These are phyloP conservation scores for Fusarium clavum DNA, from an alignment of 2,329 filamentous ascomycete genomes.

Conservation along the genomic window DNA sequence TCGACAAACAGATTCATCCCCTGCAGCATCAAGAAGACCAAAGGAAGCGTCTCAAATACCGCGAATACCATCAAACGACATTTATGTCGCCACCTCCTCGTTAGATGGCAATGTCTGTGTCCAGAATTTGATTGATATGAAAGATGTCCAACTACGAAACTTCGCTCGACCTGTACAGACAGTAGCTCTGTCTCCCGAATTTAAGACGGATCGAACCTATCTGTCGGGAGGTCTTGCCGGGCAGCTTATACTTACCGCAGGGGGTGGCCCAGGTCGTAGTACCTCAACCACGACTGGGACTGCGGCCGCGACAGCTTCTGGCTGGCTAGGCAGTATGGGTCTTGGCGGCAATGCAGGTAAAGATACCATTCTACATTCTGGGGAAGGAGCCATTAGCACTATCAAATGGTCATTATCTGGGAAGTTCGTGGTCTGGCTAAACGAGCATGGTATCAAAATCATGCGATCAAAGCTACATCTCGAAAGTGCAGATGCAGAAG, in stretches of 20 bases:
- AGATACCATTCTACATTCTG: constrained; percentile 88
- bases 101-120: constrained; percentile 97
- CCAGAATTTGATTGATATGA: constrained; percentile 84
- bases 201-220: constrained; percentile 88
- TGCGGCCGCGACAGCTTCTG: constrained; percentile 84
- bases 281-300: constrained; percentile 89
- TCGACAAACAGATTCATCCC: constrained; percentile 55
- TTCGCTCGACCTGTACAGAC: constrained; percentile 93
- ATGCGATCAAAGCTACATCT: constrained; percentile 91
- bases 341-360: constrained; percentile 81
- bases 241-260: constrained; percentile 85
- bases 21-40: constrained; percentile 63
- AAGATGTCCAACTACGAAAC: constrained; percentile 91
- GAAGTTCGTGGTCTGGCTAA: constrained; percentile 93
- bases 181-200: constrained; percentile 94
- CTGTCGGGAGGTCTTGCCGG: constrained; percentile 91
- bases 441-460: constrained; percentile 97
- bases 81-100: constrained; percentile 92
- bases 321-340: constrained; percentile 92
- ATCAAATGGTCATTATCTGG: constrained; percentile 96
- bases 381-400: constrained; percentile 89
- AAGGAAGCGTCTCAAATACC: constrained; percentile 70
- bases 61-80: constrained; percentile 85
- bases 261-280: constrained; percentile 81
- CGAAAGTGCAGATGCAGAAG: constrained; percentile 79